Conservation (phyloP, 208 protist species). For the Strigomonas galati region DNA sequence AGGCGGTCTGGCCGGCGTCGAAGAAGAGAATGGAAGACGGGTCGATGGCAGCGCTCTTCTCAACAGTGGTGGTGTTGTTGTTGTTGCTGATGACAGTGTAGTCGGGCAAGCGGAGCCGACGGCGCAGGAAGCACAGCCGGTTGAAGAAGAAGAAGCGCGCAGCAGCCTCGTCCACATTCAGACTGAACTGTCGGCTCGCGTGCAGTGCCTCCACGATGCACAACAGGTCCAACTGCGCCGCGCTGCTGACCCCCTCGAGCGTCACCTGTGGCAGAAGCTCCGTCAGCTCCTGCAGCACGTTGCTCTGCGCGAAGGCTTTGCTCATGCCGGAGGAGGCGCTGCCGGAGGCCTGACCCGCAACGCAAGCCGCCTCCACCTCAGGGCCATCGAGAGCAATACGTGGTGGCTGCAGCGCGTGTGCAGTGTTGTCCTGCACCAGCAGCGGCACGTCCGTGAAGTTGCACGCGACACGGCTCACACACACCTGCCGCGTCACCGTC, state of each 20-base stretch:
- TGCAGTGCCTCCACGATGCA: conserved; percentile 71
- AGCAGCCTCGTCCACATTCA: conserved; percentile 70
- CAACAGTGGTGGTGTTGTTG: conserved; percentile 1
- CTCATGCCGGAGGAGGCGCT: conserved; percentile 3
- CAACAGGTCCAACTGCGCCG: conserved; percentile 61
- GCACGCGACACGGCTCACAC: background rate
- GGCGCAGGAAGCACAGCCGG: conserved; percentile 45
- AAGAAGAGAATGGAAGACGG: conserved; percentile 41
- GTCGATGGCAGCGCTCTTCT: conserved; percentile 18
- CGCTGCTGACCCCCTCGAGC: conserved; percentile 48
- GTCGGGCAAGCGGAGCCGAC: conserved; percentile 46
- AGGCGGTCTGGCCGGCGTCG: conserved; percentile 36
- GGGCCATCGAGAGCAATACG: background rate
- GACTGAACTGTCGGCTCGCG: conserved; percentile 32
- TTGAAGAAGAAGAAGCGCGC: conserved; percentile 71
- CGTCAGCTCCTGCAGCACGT: conserved; percentile 39
- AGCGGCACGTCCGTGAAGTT: background rate
- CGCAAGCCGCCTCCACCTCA: background rate
- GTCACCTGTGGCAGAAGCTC: conserved; percentile 43
- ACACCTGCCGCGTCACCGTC: background rate
- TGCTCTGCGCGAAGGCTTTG: conserved; percentile 22
- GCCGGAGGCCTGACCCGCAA: background rate
- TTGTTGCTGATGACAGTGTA: conserved; percentile 8
- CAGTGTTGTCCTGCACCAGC: background rate
- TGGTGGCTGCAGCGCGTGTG: conserved; percentile 3